A percentile compares a stretch with the other conserved stretches of the same genome.
These are phyloP conservation scores for Mrakia frigida DNA, from an alignment of 768 basidiomycete genomes.

Conservation along the genomic window DNA sequence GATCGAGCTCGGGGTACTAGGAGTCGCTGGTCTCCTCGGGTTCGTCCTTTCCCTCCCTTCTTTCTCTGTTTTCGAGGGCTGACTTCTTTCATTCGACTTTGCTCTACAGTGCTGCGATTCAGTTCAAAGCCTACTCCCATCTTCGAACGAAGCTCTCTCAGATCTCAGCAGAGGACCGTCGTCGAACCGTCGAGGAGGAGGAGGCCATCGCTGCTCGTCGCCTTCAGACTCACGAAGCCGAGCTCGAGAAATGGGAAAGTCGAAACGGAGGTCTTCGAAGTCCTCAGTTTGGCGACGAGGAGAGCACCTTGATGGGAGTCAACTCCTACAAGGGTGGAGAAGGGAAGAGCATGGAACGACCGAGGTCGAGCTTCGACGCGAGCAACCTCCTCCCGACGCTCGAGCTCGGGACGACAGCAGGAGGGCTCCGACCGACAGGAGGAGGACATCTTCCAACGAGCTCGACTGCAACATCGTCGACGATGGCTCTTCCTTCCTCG, in stretches of 20 bases:
- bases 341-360: conserved; percentile 14
- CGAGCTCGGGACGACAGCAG: background rate
- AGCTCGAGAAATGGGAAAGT: conserved; percentile 79
- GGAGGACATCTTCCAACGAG: background rate
- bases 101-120: conserved; percentile 68
- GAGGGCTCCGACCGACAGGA: background rate
- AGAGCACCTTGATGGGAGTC: conserved; percentile 5
- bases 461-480: background rate
- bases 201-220: conserved; percentile 67
- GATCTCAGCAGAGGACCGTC: conserved; percentile 64
- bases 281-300: conserved; percentile 8
- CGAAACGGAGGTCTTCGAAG: background rate
- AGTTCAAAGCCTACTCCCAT: conserved; percentile 75
- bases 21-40: conserved; percentile 64
- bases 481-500: background rate
- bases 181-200: conserved; percentile 65
- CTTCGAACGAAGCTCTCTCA: conserved; percentile 67
- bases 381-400: conserved; percentile 2
- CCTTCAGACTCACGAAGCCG: conserved; percentile 59
- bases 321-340: background rate
- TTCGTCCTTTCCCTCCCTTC: conserved; percentile 32
- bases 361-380: conserved; percentile 13
- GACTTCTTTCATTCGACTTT: background rate
- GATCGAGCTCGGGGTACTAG: conserved; percentile 74
- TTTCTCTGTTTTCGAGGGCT: background rate